Conservation (phyloP, 768 basidiomycete species). For the Clathrus columnatus region DNA sequence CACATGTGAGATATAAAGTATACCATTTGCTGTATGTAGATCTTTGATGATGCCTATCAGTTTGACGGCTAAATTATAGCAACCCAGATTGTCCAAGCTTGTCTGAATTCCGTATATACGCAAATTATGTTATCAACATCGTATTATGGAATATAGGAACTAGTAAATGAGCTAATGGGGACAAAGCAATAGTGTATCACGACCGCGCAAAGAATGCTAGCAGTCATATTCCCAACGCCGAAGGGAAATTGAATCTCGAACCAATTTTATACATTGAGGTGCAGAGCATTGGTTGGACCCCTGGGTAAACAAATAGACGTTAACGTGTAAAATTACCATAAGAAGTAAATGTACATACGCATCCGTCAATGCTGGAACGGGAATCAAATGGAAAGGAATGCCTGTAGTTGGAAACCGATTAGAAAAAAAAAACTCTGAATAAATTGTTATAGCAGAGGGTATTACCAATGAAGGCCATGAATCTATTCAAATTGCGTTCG, state of each 20-base stretch:
- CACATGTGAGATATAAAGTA: conserved; percentile 4
- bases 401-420: not conserved
- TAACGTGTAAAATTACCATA: not conserved
- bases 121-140: too few species aligned
- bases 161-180: too few species aligned
- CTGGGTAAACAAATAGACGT: not conserved
- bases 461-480: conserved; percentile 48
- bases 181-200: not conserved
- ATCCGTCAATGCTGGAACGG: conserved; percentile 1
- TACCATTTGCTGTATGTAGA: not conserved
- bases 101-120: not conserved
- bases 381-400: conserved; percentile 9
- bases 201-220: not conserved
- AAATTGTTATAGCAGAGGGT: not conserved
- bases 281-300: not conserved
- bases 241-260: not conserved
- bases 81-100: not conserved
- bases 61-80: not conserved
- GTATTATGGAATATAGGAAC: too few species aligned
- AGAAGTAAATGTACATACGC: conserved; percentile 2
- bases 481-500: conserved; percentile 42
- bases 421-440: not conserved
- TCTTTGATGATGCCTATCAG: not conserved
- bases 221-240: not conserved
- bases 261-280: not conserved